A percentile compares a stretch with the other conserved stretches of the same genome.
Conservation (phyloP, 805 yeast species). For the Sungouiozyma ichnusensis region DNA sequence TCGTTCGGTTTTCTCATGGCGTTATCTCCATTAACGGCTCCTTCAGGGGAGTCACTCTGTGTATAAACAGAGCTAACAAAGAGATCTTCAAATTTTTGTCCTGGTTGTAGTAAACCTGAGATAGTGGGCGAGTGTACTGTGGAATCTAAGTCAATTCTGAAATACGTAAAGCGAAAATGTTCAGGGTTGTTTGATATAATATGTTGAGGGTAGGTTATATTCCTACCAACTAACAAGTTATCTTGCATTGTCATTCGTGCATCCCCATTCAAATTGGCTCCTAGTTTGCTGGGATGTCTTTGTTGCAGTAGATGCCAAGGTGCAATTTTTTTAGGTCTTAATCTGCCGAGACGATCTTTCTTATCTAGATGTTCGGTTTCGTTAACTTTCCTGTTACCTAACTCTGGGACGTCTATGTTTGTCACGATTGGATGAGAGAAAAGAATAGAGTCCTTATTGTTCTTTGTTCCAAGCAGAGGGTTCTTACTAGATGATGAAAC, state of each 20-base stretch:
- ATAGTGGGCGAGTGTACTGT: constrained; percentile 85
- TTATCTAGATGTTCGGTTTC: constrained; percentile 41
- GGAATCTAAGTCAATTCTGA: constrained; percentile 80
- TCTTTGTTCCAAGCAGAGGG: background rate
- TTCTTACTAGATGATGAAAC: background rate
- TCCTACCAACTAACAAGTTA: constrained; percentile 23
- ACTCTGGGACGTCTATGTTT: constrained; percentile 34
- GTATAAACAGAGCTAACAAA: constrained; percentile 40
- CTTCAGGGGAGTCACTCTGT: constrained; percentile 1
- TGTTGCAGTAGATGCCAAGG: constrained; percentile 52
- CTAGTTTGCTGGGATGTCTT: constrained; percentile 9
- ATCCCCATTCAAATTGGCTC: constrained; percentile 3
- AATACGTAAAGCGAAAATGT: constrained; percentile 77
- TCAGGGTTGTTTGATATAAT: constrained; percentile 38
- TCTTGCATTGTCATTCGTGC: constrained; percentile 11
- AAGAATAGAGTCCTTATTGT: constrained; percentile 24
- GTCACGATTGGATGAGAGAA: constrained; percentile 35
- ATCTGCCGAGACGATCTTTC: constrained; percentile 37
- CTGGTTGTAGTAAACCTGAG: constrained; percentile 64
- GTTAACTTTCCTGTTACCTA: constrained; percentile 37
- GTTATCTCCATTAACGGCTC: background rate
- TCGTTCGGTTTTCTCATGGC: background rate
- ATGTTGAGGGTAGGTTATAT: constrained; percentile 35
- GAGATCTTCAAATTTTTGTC: constrained; percentile 49
- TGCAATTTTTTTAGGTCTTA: constrained; percentile 63